Evolutionary conservation across 768 basidiomycete species (phyloP).

Genomic region (Trametes gibbosa): DNA sequence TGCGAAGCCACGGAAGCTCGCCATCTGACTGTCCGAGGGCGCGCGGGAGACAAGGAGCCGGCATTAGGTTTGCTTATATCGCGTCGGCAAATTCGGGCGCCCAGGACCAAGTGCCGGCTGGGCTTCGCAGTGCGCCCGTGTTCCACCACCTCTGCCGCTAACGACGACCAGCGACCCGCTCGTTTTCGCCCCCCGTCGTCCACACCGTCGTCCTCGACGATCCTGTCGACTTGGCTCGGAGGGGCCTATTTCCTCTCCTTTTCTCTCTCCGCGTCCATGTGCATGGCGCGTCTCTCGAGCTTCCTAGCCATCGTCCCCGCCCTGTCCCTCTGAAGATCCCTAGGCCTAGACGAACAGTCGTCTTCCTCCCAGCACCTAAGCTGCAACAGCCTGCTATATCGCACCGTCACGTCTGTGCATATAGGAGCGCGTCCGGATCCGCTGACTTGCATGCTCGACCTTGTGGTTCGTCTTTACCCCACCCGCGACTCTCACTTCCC

Average conservation of each 20-base stretch:
- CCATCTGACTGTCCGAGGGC: neutral
- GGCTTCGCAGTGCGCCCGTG: conserved; percentile 13
- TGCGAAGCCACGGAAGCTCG: neutral
- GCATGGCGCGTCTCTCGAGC: conserved; percentile 3
- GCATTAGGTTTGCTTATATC: conserved; percentile 12
- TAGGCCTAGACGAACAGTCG: neutral
- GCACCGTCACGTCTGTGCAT: neutral
- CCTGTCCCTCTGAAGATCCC: conserved; percentile 8
- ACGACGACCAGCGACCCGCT: conserved; percentile 22
- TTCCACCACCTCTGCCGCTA: conserved; percentile 16
- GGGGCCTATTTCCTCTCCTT: neutral
- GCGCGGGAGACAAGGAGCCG: neutral
- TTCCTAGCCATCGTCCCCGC: conserved; percentile 4
- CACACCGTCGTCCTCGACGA: conserved; percentile 5
- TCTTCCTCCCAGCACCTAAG: neutral
- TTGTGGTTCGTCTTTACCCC: conserved; percentile 17
- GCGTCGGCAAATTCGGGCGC: conserved; percentile 22
- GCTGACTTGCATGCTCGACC: conserved; percentile 20
- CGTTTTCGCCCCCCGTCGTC: conserved; percentile 17
- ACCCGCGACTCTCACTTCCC: conserved; percentile 13
- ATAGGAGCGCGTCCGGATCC: conserved; percentile 12
- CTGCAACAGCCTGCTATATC: conserved; percentile 7
- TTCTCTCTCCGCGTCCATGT: neutral
- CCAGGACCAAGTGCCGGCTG: conserved; percentile 16
- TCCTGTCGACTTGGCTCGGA: neutral